Base-by-base conservation (phyloP, 2,329 filamentous ascomycete genomes). In the Fusarium musae region DNA sequence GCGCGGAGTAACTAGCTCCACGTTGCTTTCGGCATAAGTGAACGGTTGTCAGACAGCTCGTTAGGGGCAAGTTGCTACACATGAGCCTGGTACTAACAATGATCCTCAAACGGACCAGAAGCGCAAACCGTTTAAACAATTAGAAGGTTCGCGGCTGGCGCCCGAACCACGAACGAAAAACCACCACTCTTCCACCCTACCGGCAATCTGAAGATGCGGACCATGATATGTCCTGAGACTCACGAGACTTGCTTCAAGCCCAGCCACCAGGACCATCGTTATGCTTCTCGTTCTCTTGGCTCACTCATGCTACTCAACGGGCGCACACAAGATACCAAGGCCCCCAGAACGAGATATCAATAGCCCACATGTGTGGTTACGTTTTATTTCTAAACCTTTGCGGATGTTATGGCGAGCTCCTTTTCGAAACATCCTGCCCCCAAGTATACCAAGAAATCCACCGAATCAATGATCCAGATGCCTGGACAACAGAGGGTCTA, bases 351-450 rank as follows among this genome's bases (percentile, higher is more conserved):
- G 47, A 50, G 17, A 62, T 16, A 26, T 53, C 23, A 47, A 42
- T 64, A 66, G 56, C 47, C 30, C 54, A 37, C 47, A 81, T 81
- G 79, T 81, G 79, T 57, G 68, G 63, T 52, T 81, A 80, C 66
- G 61, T 78, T 44, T 59, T 81, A 23, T 66, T 75, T 36, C 52
- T 76, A 42, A 74, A 79, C 39, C 52, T 59, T 28, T 81, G 80
- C 65, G 78, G 78, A 52, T 81, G 79, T 57, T 72, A 67, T 53
- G 66, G 69, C 21, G 58, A 73, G 15, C 66, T 80, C 19, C 63
- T 77, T 30, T 75, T 73, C 57, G 73, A 77, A 36, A 63, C 69
- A 17, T 70, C 70, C 23, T 81, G 79, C 49, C 21, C 47, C 26
- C 68, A 43, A 12, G 73, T 80, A 43, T 52, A 77, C 12, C 46